Percentiles rank a stretch among this genome's conserved stretches.
phyloP scores from a whole-genome alignment of 306 rosid species.

The Cucumis cinereus region DNA sequence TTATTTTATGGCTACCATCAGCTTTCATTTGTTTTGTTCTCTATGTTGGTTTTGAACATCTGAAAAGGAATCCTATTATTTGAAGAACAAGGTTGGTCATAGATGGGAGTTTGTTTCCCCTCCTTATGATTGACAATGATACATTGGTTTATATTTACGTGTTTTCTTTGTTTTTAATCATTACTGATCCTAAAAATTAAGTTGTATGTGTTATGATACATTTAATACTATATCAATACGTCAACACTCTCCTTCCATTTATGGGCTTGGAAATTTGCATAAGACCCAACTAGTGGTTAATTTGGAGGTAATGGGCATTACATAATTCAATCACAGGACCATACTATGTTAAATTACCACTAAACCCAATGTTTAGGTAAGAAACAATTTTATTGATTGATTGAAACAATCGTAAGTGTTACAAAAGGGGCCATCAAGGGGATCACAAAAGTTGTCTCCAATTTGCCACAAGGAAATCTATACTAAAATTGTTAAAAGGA shows the following conservation, averaged over 20 bases:
- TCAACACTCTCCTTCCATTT: not conserved
- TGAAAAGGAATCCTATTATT: not conserved
- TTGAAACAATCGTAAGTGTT: too few relatives aligned
- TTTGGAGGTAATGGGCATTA: not conserved
- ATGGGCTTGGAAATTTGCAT: not conserved
- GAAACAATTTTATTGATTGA: too few relatives aligned
- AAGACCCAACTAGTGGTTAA: not conserved
- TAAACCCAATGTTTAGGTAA: not conserved
- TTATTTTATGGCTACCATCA: not conserved
- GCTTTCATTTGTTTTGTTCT: not conserved
- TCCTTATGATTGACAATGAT: not conserved
- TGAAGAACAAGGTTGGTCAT: not conserved
- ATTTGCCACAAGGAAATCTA: too few relatives aligned
- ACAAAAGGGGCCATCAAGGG: too few relatives aligned
- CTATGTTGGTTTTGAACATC: not conserved
- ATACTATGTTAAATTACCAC: not conserved
- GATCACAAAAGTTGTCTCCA: too few relatives aligned
- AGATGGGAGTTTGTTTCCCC: not conserved
- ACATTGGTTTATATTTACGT: not conserved
- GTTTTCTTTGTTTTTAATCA: not conserved
- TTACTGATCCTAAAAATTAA: not conserved
- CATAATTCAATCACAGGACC: not conserved
- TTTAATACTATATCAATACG: not conserved
- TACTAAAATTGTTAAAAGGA: too few relatives aligned
- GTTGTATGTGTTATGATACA: not conserved